These are phyloP conservation scores for Pelargonium australe DNA, from an alignment of 441 rosid genomes.

Conservation along the genomic window DNA sequence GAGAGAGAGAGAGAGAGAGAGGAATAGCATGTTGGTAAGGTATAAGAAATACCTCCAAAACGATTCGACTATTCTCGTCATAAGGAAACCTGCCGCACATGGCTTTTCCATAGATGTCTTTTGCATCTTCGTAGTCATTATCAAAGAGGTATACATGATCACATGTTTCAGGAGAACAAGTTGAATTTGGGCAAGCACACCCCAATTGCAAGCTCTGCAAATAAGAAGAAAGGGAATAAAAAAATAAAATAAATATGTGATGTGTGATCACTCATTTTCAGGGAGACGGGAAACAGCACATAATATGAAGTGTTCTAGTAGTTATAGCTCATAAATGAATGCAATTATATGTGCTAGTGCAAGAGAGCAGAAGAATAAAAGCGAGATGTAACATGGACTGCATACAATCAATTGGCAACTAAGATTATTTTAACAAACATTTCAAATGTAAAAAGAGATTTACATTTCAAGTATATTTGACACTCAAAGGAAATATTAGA, in stretches of 20 bases:
- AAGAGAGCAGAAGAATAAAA: not conserved
- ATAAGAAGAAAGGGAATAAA: constrained; percentile 9
- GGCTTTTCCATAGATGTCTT: constrained; percentile 69
- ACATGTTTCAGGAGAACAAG: constrained; percentile 66
- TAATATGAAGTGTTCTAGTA: not conserved
- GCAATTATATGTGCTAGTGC: not conserved
- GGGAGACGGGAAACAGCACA: not conserved
- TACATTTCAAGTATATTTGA: not conserved
- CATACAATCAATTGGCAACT: not conserved
- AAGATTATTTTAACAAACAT: not conserved
- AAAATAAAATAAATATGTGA: not conserved
- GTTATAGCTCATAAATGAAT: not conserved
- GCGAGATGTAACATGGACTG: not conserved
- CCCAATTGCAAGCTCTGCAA: constrained; percentile 68
- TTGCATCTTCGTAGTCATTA: constrained; percentile 88
- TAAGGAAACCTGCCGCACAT: constrained; percentile 81
- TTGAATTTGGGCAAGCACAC: constrained; percentile 61
- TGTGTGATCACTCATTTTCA: constrained; percentile 11
- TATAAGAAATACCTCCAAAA: constrained; percentile 63
- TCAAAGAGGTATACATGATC: constrained; percentile 89
- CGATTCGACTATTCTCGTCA: constrained; percentile 66
- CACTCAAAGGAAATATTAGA: not conserved
- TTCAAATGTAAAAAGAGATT: not conserved
- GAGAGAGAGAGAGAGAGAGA: constrained; percentile 2
- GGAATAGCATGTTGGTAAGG: constrained; percentile 1